Conservation (phyloP, 371 early-diverging fungal species). For the Mortierella sp. region DNA sequence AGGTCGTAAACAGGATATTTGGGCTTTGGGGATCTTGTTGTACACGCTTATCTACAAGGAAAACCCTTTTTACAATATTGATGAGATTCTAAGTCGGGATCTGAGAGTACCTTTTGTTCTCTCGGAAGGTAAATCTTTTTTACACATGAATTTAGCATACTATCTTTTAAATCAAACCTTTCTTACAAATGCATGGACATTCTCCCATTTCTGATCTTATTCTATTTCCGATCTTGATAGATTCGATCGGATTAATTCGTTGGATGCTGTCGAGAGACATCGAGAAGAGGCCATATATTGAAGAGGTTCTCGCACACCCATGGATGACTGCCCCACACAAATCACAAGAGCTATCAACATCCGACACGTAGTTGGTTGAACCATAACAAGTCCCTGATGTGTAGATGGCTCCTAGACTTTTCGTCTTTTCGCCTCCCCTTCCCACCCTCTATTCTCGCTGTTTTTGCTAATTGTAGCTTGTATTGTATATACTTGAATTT, state of each 20-base stretch:
- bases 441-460: not conserved
- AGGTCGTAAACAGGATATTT: conserved; percentile 85
- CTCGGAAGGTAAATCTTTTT: conserved; percentile 66
- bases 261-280: conserved; percentile 52
- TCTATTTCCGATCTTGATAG: conserved; percentile 22
- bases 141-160: not conserved
- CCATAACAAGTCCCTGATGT: not conserved
- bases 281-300: conserved; percentile 49
- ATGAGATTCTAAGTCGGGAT: conserved; percentile 78
- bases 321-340: conserved; percentile 42
- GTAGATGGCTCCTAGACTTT: conserved; percentile 3
- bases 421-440: not conserved
- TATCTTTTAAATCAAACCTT: not conserved
- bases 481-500: not conserved
- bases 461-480: not conserved
- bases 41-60: conserved; percentile 85
- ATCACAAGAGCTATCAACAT: conserved; percentile 9
- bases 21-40: conserved; percentile 86
- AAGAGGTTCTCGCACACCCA: conserved; percentile 48
- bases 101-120: conserved; percentile 74
- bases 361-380: conserved; percentile 11
- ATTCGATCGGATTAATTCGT: conserved; percentile 47
- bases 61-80: conserved; percentile 86
- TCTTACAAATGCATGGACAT: not conserved
- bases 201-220: not conserved